phyloP scores from a whole-genome alignment of 768 basidiomycete genomes.

The Amylocystis lapponica region DNA sequence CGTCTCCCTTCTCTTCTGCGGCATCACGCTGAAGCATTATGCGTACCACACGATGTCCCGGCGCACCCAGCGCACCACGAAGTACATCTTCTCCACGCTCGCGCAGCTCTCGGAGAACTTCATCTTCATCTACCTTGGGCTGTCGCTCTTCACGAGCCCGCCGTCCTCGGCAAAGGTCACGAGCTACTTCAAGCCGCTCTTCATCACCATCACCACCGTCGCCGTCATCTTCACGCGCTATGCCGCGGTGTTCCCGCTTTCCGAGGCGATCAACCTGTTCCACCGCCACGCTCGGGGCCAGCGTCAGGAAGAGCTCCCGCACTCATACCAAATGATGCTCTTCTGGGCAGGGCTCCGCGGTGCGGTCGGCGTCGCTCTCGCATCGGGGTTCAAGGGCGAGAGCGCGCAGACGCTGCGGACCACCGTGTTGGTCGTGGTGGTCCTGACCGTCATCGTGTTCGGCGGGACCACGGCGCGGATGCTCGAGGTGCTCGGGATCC shows the following conservation, averaged over 20 bases:
- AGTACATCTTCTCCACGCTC: conserved; percentile 92
- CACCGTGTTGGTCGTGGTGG: conserved; percentile 93
- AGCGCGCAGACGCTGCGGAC: conserved; percentile 89
- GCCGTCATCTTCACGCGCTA: conserved; percentile 94
- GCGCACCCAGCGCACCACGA: conserved; percentile 87
- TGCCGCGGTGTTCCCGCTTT: conserved; percentile 91
- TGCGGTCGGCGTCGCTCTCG: conserved; percentile 95
- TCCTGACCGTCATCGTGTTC: conserved; percentile 89
- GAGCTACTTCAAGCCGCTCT: conserved; percentile 90
- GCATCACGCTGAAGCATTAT: conserved; percentile 98
- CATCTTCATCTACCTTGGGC: conserved; percentile 97
- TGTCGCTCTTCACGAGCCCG: conserved; percentile 90
- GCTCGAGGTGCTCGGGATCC: conserved; percentile 94
- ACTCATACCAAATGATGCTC: conserved; percentile 99
- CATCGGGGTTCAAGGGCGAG: conserved; percentile 91
- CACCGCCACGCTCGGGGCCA: conserved; percentile 80
- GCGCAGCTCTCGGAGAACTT: conserved; percentile 97
- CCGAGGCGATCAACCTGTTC: conserved; percentile 92
- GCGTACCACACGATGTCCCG: conserved; percentile 99
- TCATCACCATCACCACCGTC: conserved; percentile 88
- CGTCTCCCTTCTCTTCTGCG: conserved; percentile 96
- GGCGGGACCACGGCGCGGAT: conserved; percentile 97
- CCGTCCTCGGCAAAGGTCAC: conserved; percentile 73
- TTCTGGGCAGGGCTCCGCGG: conserved; percentile 98
- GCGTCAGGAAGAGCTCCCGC: conserved; percentile 85